A percentile compares a stretch with the other conserved stretches of the same genome.
Evolutionary conservation across 192 early-diverging fungal species (phyloP).

Genomic region (Coemansia sp.): DNA sequence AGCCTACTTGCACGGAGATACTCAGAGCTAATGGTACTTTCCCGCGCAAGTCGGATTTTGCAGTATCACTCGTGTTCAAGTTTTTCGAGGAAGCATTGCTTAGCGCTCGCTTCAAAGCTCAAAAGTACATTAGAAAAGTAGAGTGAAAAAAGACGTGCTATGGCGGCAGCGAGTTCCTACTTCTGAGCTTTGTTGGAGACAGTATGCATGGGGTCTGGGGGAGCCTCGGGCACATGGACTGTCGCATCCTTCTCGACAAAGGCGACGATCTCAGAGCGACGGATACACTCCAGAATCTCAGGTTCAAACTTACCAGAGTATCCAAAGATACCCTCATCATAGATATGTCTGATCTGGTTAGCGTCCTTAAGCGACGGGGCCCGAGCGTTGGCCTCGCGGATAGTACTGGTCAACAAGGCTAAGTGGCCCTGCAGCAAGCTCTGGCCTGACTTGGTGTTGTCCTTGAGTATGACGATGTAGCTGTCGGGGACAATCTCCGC

Average conservation of each 20-base stretch:
- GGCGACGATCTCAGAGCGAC: slow-evolving; percentile 64
- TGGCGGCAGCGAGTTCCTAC: neutral
- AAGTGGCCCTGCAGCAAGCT: slow-evolving; percentile 46
- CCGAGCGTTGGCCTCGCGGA: slow-evolving; percentile 43
- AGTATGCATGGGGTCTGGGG: no score
- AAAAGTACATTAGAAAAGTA: slow-evolving; percentile 4
- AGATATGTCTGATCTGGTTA: slow-evolving; percentile 63
- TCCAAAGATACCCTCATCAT: slow-evolving; percentile 63
- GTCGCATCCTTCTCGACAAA: slow-evolving; percentile 81
- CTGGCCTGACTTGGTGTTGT: slow-evolving; percentile 39
- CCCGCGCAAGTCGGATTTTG: neutral
- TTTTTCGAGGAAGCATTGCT: neutral
- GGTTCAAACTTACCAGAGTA: slow-evolving; percentile 67
- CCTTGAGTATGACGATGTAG: slow-evolving; percentile 81
- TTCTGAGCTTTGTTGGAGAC: slow-evolving; percentile 66
- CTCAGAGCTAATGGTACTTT: neutral
- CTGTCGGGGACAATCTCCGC: slow-evolving; percentile 66
- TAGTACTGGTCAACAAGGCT: slow-evolving; percentile 49
- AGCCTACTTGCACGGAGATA: no score
- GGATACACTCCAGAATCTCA: slow-evolving; percentile 60
- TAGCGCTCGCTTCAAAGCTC: neutral
- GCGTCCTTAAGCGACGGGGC: slow-evolving; percentile 40
- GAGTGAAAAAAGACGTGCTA: neutral
- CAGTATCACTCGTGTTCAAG: neutral
- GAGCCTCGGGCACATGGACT: slow-evolving; percentile 66